These are phyloP conservation scores for Verbena officinalis DNA, from an alignment of 257 asterid species.

Conservation along the genomic window DNA sequence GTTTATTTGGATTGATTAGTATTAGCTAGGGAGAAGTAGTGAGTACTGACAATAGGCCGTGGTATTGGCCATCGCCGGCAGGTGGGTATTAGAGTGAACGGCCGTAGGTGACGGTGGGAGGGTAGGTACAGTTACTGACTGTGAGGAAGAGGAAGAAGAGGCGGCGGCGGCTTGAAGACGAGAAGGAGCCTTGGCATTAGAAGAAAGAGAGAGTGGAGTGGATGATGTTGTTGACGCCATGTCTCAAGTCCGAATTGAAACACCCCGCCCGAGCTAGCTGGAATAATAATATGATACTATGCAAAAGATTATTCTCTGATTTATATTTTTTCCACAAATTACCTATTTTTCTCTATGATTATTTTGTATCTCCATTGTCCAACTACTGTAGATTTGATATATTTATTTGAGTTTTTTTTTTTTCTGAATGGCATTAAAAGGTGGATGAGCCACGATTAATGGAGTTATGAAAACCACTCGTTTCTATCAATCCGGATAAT, in stretches of 20 bases:
- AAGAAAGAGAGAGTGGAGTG: slow-evolving; percentile 58
- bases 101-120: slow-evolving; percentile 38
- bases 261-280: slow-evolving; percentile 1
- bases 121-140: slow-evolving; percentile 44
- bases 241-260: slow-evolving; percentile 1
- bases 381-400: background rate
- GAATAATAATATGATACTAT: background rate
- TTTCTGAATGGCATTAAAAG: slow-evolving; percentile 3
- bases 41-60: slow-evolving; percentile 50
- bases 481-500: slow-evolving; percentile 49
- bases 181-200: slow-evolving; percentile 49
- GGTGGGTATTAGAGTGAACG: slow-evolving; percentile 35
- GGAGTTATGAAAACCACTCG: slow-evolving; percentile 52
- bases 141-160: slow-evolving; percentile 39
- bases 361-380: background rate
- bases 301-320: background rate
- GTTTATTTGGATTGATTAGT: background rate
- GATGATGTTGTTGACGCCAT: slow-evolving; percentile 62
- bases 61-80: slow-evolving; percentile 55
- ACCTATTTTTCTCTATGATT: background rate
- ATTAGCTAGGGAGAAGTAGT: too few species aligned
- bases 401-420: background rate
- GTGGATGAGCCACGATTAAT: slow-evolving; percentile 13
- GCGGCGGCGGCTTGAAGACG: slow-evolving; percentile 42
- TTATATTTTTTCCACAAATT: background rate